Base-by-base conservation (phyloP, 1,139 yeast genomes). In the Cylindricascospora bacillispora region DNA sequence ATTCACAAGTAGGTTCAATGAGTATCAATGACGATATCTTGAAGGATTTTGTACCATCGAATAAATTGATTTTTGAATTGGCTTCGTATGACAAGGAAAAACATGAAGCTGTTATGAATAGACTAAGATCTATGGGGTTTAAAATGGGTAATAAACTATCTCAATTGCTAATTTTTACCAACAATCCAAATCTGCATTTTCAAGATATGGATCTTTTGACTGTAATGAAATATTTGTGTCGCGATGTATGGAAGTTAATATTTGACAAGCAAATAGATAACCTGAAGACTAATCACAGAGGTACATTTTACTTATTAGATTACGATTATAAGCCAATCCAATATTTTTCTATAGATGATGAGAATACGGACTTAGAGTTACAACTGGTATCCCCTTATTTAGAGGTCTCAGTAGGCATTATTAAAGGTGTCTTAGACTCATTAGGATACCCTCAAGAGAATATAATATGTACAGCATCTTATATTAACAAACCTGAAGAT, bases 211-310 rank as follows among this genome's bases (percentile, higher is more conserved):
- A 80, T 38, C 63, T 78, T 14, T 56, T 86, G 28, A 89, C 82
- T 41, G 70, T 85, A 29, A 81, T 86, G 85, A 86, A 86, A 56
- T 85, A 83, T 48, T 71, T 86, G 2, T 85, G 97, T 54, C 70
- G 93, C 29, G 95, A 89, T 44, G 78, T 86, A 22, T 86, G 97
- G 97, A 73, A 70, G 44, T 59, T 68, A 30, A 51, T 86, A 24
- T 85, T 73, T 56, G 71, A 74, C 27, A 89, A 85, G 54, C 95
- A 81, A 55, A 82, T 89, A 64, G 95, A 85, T 54, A 85, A 83
- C 47, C 63, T 89, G 37, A 68, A 93, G 40, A 89, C 98, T 1
- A 89, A 89, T 52, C 97, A 89, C 52, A 59, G 93, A 29, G 85
- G 61, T 22, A 47, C 58, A n/a, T 47, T 50, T 29, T 54, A 51